Percentiles rank a stretch among this genome's conserved stretches.
phyloP scores from a whole-genome alignment of 768 basidiomycete genomes.

The Peribolospora kevripleyi region DNA sequence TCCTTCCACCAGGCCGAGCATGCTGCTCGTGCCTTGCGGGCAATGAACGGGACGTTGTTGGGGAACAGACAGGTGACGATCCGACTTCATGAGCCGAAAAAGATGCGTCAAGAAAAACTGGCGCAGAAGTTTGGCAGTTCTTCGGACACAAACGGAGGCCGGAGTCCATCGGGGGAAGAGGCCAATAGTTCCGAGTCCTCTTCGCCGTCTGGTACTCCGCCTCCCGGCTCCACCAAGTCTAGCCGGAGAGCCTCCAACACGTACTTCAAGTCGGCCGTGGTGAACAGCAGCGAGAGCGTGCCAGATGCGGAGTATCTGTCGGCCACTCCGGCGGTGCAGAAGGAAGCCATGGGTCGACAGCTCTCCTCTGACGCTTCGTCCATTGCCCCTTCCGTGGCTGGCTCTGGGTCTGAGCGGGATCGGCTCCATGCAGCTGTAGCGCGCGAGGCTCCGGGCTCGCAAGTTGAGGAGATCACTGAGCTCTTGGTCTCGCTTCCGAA shows the following conservation, averaged over 20 bases:
- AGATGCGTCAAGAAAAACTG: slow-evolving; percentile 67
- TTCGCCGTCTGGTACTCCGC: no score
- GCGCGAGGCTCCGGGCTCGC: slow-evolving; percentile 32
- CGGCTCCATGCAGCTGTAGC: slow-evolving; percentile 43
- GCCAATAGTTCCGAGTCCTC: no score
- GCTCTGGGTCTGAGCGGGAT: slow-evolving; percentile 39
- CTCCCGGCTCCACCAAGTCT: no score
- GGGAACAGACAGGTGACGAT: slow-evolving; percentile 48
- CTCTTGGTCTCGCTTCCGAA: slow-evolving; percentile 67
- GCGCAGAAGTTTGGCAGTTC: slow-evolving; percentile 41
- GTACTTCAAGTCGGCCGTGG: no score
- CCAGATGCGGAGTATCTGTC: background rate
- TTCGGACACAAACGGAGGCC: background rate
- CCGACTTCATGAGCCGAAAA: slow-evolving; percentile 71
- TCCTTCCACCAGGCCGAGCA: slow-evolving; percentile 62
- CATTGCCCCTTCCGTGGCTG: slow-evolving; percentile 18
- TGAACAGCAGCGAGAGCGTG: background rate
- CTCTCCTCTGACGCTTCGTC: slow-evolving; percentile 27
- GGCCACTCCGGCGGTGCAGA: background rate
- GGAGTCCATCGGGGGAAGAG: no score
- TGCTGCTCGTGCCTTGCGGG: slow-evolving; percentile 47
- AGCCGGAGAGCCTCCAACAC: no score
- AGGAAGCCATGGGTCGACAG: background rate
- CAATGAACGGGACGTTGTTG: slow-evolving; percentile 51
- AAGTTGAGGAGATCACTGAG: slow-evolving; percentile 42